These are phyloP conservation scores for Gossypium bickii DNA, from an alignment of 345 rosid species.

Conservation along the genomic window DNA sequence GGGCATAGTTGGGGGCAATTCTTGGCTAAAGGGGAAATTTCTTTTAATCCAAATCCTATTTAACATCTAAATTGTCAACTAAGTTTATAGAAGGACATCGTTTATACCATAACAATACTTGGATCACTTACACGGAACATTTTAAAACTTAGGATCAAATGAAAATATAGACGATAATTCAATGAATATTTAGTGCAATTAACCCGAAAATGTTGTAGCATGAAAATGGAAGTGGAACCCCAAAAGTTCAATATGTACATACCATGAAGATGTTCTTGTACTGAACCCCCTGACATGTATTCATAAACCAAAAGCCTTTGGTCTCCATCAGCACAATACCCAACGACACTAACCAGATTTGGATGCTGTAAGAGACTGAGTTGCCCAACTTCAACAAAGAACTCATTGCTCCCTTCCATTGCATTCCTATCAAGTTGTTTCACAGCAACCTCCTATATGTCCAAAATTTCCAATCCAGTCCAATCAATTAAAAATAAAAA, in stretches of 20 bases:
- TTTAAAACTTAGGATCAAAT: background rate
- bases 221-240: background rate
- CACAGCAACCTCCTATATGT: constrained; percentile 42
- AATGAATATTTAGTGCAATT: background rate
- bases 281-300: constrained; percentile 34
- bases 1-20: no score
- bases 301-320: constrained; percentile 53
- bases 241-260: background rate
- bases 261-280: constrained; percentile 43
- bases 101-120: background rate
- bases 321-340: constrained; percentile 61
- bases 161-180: background rate
- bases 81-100: background rate
- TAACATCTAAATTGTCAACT: background rate
- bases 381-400: constrained; percentile 35
- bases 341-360: constrained; percentile 43
- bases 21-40: no score
- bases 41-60: background rate
- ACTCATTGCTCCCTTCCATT: constrained; percentile 41
- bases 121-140: background rate
- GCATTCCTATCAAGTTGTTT: constrained; percentile 56
- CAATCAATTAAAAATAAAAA: background rate
- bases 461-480: background rate
- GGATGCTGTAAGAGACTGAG: constrained; percentile 38
- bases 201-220: background rate